Evolutionary conservation across 345 rosid species (phyloP).

Genomic region (Carallia pectinifolia): DNA sequence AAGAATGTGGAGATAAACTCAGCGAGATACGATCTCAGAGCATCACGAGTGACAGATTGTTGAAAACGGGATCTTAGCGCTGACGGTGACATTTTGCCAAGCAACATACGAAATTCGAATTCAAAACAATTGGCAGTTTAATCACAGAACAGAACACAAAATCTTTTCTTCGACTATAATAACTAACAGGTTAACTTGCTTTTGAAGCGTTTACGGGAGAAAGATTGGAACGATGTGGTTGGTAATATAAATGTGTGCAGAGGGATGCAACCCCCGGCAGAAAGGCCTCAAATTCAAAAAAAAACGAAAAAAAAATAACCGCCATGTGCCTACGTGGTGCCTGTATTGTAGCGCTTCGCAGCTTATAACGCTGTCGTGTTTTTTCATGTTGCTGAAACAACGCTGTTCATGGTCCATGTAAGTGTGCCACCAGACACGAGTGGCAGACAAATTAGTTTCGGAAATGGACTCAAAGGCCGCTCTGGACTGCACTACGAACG

Average conservation of each 20-base stretch:
- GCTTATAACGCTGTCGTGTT: neutral
- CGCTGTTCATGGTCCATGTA: too few species aligned
- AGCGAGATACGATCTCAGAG: slow-evolving; percentile 71
- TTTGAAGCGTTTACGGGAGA: too few species aligned
- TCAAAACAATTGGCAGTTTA: too few species aligned
- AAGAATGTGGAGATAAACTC: slow-evolving; percentile 94
- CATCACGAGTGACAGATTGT: slow-evolving; percentile 42
- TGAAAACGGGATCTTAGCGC: slow-evolving; percentile 40
- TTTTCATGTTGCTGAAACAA: neutral
- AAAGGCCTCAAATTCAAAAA: slow-evolving; percentile 1
- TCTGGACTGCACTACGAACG: too few species aligned
- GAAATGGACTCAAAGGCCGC: too few species aligned
- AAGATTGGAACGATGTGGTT: neutral
- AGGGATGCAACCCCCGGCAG: slow-evolving; percentile 1
- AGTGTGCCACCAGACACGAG: too few species aligned
- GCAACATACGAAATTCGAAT: too few species aligned
- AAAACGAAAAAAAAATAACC: slow-evolving; percentile 11
- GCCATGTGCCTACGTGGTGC: slow-evolving; percentile 1
- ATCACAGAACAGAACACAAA: neutral
- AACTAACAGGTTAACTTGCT: too few species aligned
- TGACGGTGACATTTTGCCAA: slow-evolving; percentile 48
- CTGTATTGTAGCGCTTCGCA: neutral
- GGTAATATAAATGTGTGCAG: neutral
- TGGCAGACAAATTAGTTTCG: too few species aligned
- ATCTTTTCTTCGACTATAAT: too few species aligned